Percentiles rank a stretch among this genome's conserved stretches.
These are phyloP conservation scores for Acanthamoeba lenticulata DNA, from an alignment of 208 protist species.

Conservation along the genomic window DNA sequence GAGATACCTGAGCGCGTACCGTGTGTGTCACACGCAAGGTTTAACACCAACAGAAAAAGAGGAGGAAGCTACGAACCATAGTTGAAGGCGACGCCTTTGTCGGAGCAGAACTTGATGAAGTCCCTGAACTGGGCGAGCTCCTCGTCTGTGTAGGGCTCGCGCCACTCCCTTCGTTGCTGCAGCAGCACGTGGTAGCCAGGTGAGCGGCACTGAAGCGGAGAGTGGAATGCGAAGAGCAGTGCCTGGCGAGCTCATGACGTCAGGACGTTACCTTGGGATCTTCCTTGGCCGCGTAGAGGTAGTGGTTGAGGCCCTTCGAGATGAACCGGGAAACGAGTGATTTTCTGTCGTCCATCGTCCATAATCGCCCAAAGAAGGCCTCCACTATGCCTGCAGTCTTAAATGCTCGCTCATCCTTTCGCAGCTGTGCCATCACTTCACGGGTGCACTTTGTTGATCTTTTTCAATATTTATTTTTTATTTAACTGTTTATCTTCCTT, in stretches of 20 bases:
- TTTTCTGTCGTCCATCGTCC: conserved; percentile 4
- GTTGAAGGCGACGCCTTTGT: conserved; percentile 4
- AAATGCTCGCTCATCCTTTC: neutral
- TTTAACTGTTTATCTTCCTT: neutral
- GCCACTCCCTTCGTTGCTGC: neutral
- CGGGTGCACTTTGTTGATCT: no score
- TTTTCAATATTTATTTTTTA: neutral
- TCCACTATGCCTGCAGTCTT: conserved; percentile 11
- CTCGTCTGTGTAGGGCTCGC: conserved; percentile 26
- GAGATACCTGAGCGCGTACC: neutral
- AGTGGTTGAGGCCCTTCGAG: conserved; percentile 36
- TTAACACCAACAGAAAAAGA: neutral
- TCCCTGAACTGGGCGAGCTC: neutral
- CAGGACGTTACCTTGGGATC: neutral
- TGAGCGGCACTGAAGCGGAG: neutral
- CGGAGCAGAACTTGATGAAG: conserved; percentile 1
- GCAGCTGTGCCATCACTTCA: neutral
- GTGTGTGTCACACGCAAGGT: neutral
- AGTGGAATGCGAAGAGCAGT: neutral
- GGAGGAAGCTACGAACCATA: neutral
- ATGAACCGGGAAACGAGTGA: neutral
- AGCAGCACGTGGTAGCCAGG: neutral
- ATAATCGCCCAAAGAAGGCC: conserved; percentile 1
- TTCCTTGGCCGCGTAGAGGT: conserved; percentile 47
- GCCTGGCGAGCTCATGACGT: neutral